Evolutionary conservation across 495 filamentous ascomycete genomes (phyloP), one percentile per base, ranked within the genome.

Genomic region (Corynascus novoguineensis): DNA sequence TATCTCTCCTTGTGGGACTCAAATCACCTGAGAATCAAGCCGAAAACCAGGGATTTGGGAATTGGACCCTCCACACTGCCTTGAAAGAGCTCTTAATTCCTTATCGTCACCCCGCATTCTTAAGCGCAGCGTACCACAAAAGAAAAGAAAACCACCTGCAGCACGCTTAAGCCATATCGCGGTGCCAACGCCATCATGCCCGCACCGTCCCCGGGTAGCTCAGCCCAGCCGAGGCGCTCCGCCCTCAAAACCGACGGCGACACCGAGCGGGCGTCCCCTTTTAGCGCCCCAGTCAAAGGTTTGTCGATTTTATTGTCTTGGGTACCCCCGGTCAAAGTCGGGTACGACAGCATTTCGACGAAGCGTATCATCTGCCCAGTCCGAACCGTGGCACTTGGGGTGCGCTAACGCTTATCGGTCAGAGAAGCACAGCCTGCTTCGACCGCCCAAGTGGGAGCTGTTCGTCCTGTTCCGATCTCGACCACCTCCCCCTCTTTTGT

Each of bases 211-310:
- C 57, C 62, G 7, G 54, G 57, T 25, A 47, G 29, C 9, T 32
- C 62, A 45, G 49, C 40, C 21, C 71, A 64, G 47, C 71, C 71
- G 12, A 63, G 71, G 24, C 73, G 73, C 38, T 78, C 75, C 29
- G 71, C 74, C 9, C 58, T 78, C 47, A 78, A 76, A 51, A 55
- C 64, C 22, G 74, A 78, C 35, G 69, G 68, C 62, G 74, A 76
- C 47, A 59, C 57, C 17, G 69, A 73, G 19, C 69, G 60, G 50
- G 60, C 67, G 15, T 70, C 71, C 9, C 65, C 70, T 24, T 55
- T 64, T 22, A 72, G 66, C 47, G 60, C 66, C n/a, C 52, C 64
- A 11, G 50, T 65, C 54, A 78, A 78, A 77, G 75, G 75, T 78
- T 53, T 34, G 71, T 74, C 28, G 1, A n/a, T 15, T 41, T 29